Evolutionary conservation across 2,329 filamentous ascomycete species (phyloP), one percentile per base, ranked within the genome.

Genomic region (Fusarium keratoplasticum): DNA sequence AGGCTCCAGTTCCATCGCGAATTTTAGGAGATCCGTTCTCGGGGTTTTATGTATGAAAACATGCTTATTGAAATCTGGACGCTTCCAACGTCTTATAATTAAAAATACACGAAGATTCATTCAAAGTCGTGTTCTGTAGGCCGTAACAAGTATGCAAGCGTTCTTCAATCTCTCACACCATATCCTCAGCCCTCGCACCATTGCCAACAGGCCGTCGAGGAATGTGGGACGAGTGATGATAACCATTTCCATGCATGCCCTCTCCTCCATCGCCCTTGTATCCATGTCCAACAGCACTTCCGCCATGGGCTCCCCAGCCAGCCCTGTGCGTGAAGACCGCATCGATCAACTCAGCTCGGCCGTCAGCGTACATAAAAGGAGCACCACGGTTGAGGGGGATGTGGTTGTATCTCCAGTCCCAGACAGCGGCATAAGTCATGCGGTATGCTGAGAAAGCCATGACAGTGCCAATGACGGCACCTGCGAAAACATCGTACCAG

Each of bases 381-480:
- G 86, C 82, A 47, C 86, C 84, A 22, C 91, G 87, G 74, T 89
- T 88, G 6, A 93, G 85, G 4, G 92, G 91, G 29, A 94, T 89
- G 77, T 94, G 92, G 66, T 90, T 90, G 73, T 83, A 91, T 13
- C 91, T 84, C 86, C 90, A 93, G 80, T 94, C 91, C 89, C 91
- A 94, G 31, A 94, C 83, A 2, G 88, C 87, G 0, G 91, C 91
- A 74, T 93, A 94, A 2, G 89, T 87, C 84, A 91, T 90, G 27
- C 93, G 85, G 80, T 93, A 94, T 1, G 88, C 82, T 2, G 87
- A 88, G 69, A 93, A 86, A 0, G 92, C 91, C 81, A 91, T 88
- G 47, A 89, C 74, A 1, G 86, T 89, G 1, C 93, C 93, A 61
- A 94, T 93, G 13, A 87, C 78, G 0, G 87, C 89, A 2, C 93